phyloP scores from a whole-genome alignment of 306 rosid genomes.

The Oemleria cerasiformis region DNA sequence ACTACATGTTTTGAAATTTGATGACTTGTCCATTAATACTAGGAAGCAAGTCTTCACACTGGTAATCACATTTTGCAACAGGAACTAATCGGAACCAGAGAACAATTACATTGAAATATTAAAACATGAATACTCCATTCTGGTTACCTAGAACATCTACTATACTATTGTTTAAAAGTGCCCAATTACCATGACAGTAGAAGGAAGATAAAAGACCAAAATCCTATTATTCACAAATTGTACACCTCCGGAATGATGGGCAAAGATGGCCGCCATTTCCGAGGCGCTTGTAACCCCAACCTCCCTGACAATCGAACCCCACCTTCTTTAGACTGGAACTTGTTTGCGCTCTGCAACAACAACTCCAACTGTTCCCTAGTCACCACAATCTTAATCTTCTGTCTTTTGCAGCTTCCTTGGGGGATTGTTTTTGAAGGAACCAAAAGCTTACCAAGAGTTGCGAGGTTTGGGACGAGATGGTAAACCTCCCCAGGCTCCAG shows the following conservation, averaged over 20 bases:
- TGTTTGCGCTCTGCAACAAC: slow-evolving; percentile 42
- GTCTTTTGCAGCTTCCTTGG: slow-evolving; percentile 26
- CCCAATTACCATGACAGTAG: neutral
- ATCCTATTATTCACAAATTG: slow-evolving; percentile 21
- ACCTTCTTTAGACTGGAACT: slow-evolving; percentile 22
- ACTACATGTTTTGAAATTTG: neutral
- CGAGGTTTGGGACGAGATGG: slow-evolving; percentile 33
- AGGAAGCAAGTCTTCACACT: neutral
- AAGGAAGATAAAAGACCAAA: neutral
- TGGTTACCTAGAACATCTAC: neutral
- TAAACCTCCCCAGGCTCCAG: slow-evolving; percentile 39
- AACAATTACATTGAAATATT: neutral
- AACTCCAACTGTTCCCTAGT: slow-evolving; percentile 49
- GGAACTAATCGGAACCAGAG: slow-evolving; percentile 13
- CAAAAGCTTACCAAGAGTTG: slow-evolving; percentile 24
- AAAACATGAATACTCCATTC: slow-evolving; percentile 16
- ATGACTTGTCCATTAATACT: neutral
- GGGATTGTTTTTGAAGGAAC: slow-evolving; percentile 20
- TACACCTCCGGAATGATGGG: slow-evolving; percentile 49
- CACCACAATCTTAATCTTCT: slow-evolving; percentile 55
- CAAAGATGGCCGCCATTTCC: slow-evolving; percentile 56
- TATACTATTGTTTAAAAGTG: neutral
- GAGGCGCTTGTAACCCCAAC: slow-evolving; percentile 21
- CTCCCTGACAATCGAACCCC: slow-evolving; percentile 18
- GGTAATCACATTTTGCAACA: neutral